Conservation (phyloP, 129 eudicot genomes). For the Oenanthe sinensis region DNA sequence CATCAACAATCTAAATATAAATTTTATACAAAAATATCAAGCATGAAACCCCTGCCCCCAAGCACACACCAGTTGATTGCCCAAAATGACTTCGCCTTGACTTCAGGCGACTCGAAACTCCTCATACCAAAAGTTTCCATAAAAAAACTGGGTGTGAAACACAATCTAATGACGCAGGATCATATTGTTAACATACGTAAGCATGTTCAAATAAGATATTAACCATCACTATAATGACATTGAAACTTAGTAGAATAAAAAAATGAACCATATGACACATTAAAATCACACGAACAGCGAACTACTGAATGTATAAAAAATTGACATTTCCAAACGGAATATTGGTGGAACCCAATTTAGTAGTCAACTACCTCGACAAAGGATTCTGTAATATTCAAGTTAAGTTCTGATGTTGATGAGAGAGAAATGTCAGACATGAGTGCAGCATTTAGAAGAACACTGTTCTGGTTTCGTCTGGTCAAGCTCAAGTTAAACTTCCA, state of each 20-base stretch:
- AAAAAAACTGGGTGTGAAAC: background rate
- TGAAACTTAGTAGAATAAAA: background rate
- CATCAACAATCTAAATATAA: background rate
- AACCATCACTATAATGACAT: background rate
- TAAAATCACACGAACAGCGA: background rate
- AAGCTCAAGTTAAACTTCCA: conserved; percentile 66
- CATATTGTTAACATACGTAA: background rate
- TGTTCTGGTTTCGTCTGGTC: conserved; percentile 40
- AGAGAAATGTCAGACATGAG: conserved; percentile 53
- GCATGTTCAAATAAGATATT: background rate
- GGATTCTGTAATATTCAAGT: conserved; percentile 77
- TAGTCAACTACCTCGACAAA: conserved; percentile 48
- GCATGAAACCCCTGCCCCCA: background rate
- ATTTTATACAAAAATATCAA: background rate
- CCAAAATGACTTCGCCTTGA: too few species aligned
- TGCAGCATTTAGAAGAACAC: conserved; percentile 42
- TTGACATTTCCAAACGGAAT: background rate
- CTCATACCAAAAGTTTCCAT: background rate
- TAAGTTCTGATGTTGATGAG: conserved; percentile 55
- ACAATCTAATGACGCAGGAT: background rate
- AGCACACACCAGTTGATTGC: background rate
- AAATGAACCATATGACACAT: background rate
- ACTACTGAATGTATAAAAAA: background rate
- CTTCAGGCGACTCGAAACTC: background rate
- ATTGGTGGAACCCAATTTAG: background rate